Conservation (phyloP, 768 basidiomycete species). For the Boletus rufocinnamomeus region DNA sequence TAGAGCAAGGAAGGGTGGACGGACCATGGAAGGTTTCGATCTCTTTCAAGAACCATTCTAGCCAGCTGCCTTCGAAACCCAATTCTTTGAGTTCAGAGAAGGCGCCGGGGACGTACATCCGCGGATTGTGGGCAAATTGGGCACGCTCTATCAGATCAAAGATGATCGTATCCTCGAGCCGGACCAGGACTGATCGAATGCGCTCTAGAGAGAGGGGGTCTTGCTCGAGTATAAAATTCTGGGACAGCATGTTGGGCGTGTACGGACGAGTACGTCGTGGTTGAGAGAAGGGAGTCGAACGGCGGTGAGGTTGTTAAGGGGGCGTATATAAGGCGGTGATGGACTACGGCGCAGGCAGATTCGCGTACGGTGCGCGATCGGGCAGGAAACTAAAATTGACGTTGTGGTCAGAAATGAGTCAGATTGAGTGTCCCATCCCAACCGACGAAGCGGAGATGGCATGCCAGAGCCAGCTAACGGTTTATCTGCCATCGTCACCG, state of each 20-base stretch:
- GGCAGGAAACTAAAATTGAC: not conserved
- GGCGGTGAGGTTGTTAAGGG: not conserved
- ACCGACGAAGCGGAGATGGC: not conserved
- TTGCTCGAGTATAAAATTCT: slow-evolving; percentile 67
- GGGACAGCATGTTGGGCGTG: slow-evolving; percentile 45
- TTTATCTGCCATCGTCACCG: not conserved
- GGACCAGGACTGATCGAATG: slow-evolving; percentile 82
- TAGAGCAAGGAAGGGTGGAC: slow-evolving; percentile 30
- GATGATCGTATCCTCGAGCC: slow-evolving; percentile 98
- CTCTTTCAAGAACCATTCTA: slow-evolving; percentile 97
- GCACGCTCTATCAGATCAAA: slow-evolving; percentile 96
- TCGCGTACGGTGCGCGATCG: not conserved
- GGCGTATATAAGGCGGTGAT: slow-evolving; percentile 18
- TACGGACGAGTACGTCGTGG: slow-evolving; percentile 17
- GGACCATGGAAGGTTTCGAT: slow-evolving; percentile 93
- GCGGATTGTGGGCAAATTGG: slow-evolving; percentile 92
- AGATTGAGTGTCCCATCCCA: not conserved
- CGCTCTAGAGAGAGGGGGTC: slow-evolving; percentile 87
- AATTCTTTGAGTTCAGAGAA: slow-evolving; percentile 76
- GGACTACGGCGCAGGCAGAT: not conserved
- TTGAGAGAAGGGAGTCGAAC: not conserved
- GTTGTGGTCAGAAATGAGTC: not conserved
- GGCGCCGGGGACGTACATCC: slow-evolving; percentile 79
- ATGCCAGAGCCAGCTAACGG: no score
- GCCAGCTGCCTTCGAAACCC: slow-evolving; percentile 85